Conservation (phyloP, 2,329 filamentous ascomycete species). For the Microsporum canis region DNA sequence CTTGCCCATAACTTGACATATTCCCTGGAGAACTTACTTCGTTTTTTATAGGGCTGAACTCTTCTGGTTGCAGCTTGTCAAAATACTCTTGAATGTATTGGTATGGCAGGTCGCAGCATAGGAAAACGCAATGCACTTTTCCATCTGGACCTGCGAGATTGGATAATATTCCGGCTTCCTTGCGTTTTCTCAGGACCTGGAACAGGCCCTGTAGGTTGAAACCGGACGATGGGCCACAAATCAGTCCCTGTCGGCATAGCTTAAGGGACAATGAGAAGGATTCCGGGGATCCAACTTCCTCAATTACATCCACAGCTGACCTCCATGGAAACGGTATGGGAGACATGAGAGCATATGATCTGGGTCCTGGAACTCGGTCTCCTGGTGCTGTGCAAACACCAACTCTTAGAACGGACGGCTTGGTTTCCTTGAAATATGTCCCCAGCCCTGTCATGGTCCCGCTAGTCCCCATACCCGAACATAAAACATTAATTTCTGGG, state of each 20-base stretch:
- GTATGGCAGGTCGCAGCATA: constrained; percentile 54
- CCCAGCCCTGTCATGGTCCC: constrained; percentile 40
- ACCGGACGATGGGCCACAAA: constrained; percentile 52
- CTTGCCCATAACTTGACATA: neutral
- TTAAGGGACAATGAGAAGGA: constrained; percentile 44
- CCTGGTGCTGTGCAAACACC: constrained; percentile 47
- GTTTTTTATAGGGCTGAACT: constrained; percentile 43
- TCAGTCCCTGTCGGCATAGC: constrained; percentile 46
- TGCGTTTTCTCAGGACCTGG: constrained; percentile 41
- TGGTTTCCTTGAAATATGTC: constrained; percentile 39
- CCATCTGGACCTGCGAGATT: constrained; percentile 37
- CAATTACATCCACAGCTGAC: constrained; percentile 43
- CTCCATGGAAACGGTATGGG: constrained; percentile 50
- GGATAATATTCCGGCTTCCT: constrained; percentile 34
- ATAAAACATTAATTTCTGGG: constrained; percentile 46
- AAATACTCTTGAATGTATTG: constrained; percentile 53
- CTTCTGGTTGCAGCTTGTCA: constrained; percentile 39
- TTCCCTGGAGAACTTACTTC: constrained; percentile 22
- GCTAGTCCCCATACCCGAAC: constrained; percentile 49
- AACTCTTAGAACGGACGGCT: constrained; percentile 28
- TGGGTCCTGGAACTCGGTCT: constrained; percentile 48
- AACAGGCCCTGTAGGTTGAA: constrained; percentile 46
- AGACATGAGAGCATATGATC: constrained; percentile 41
- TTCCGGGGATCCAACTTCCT: constrained; percentile 45
- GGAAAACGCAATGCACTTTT: constrained; percentile 44